phyloP scores from a whole-genome alignment of 352 stramenopile genomes.

The Phytophthora niederhauseri region DNA sequence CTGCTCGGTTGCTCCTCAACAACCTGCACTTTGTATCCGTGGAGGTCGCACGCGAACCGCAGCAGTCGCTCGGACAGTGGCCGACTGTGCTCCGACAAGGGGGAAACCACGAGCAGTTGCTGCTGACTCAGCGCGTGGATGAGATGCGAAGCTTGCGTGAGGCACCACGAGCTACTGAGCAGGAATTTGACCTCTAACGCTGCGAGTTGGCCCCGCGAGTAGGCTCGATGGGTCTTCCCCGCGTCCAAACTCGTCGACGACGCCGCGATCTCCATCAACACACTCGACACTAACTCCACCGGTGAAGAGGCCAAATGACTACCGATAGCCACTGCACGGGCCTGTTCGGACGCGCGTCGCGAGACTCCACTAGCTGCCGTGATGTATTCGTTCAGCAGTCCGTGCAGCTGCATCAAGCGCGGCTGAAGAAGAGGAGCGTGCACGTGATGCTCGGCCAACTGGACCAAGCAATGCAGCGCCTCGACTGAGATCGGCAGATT shows the following conservation, averaged over 20 bases:
- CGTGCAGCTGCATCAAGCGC: conserved; percentile 24
- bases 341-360: conserved; percentile 26
- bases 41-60: conserved; percentile 44
- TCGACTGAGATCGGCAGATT: conserved; percentile 34
- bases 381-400: conserved; percentile 31
- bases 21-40: conserved; percentile 40
- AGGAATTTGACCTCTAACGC: conserved; percentile 30
- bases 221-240: conserved; percentile 8
- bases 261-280: conserved; percentile 35
- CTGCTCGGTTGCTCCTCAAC: conserved; percentile 5
- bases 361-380: conserved; percentile 24
- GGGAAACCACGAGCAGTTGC: conserved; percentile 37
- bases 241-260: conserved; percentile 4
- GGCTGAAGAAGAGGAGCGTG: conserved; percentile 31
- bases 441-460: conserved; percentile 29
- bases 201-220: conserved; percentile 14
- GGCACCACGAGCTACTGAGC: conserved; percentile 38
- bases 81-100: conserved; percentile 5
- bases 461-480: conserved; percentile 50
- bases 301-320: conserved; percentile 4
- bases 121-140: conserved; percentile 41
- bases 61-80: conserved; percentile 33
- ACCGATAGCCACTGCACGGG: background rate
- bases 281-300: conserved; percentile 15
- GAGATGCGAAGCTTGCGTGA: conserved; percentile 46